Evolutionary conservation across 768 basidiomycete species (phyloP), one percentile per base, ranked within the genome.

Genomic region (Gymnopilus junonius): DNA sequence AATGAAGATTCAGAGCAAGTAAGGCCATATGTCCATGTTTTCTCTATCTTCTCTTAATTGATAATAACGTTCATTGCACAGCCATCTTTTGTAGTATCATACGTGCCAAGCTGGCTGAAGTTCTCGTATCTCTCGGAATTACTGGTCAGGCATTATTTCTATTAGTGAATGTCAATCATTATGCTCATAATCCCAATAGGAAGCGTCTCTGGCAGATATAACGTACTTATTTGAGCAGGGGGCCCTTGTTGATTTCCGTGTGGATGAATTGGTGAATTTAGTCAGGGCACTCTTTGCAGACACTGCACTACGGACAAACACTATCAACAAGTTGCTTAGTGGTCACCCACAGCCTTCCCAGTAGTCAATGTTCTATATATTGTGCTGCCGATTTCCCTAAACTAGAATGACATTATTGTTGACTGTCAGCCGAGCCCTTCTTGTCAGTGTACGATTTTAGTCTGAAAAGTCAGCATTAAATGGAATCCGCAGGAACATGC

Each of bases 81-180:
- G 85, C 82, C 89, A 20, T 90, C 93, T 0, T 87, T 91, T 51
- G 88, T 94, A 7, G 91, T 90, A 0, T 88, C 87, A 0, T 94
- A 93, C 65, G 93, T 96, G n/a, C 91, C 93, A 1, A 89, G 87
- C 12, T 98, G 96, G 96, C 81, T 97, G 68, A 97, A 97, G 75
- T 97, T 93, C 75, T 94, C 92, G 20, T 98, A 98, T 75, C 82
- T 97, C 4, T 93, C 93, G 1, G 95, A 97, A 74, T 83, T 98
- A 12, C 74, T 98, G 82, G 95, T 95, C 63, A 48, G 91, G 82
- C 27, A 3, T 55, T n/a, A 58, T 48, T 40, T 23, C 8, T 54
- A 31, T 21, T 43, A 21, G 50, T 39, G 10, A 21, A 50, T 39
- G 10, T n/a, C 20, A 20, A 7, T 25, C 12, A 8, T 54, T n/a